Base-by-base conservation (phyloP, 805 yeast species). In the Danielozyma ontarioensis region DNA sequence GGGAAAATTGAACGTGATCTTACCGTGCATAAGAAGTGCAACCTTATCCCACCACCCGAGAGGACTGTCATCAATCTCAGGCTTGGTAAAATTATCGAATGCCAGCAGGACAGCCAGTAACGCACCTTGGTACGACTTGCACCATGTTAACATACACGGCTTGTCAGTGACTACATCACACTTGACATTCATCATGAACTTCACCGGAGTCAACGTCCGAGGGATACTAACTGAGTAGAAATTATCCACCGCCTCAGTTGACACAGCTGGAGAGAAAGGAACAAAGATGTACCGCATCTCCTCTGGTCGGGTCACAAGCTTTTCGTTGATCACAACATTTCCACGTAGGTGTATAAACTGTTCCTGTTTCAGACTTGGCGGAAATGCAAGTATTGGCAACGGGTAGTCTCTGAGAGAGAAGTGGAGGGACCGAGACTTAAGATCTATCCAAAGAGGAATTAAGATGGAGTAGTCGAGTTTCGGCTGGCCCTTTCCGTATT, bases 171-270 rank as follows among this genome's bases (percentile, higher is more conserved):
- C 53, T 10, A 78, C 66, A 5, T 55, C 41, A 16, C 77, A 68
- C 11, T 62, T 54, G 36, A 78, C 44, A 42, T 78, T 75, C 19
- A 74, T 57, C 52, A 67, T 70, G 25, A 74, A 60, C 41, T 80
- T 80, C 14, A 80, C 70, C 1, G 82, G 76, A 3, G 82, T 76
- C 51, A 80, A 60, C 0, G 87, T 80, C 44, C 87, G 67, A 1
- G 80, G 70, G 11, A 79, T 66, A 40, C 67, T 70, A 2, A 71
- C 68, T 0, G 81, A 78, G 52, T 77, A 80, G 34, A 80, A 67
- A 25, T 69, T 72, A 44, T 76, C 78, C 17, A 30, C 34, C 5
- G 26, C 30, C 4, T 34, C 40, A 14, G 29, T 44, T 2, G 59
- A 55, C 5, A 68, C 68, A 19, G 74, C 71, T 0, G 80, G 76